Evolutionary conservation across 495 filamentous ascomycete species (phyloP).

Genomic region (Xylaria telfairii): DNA sequence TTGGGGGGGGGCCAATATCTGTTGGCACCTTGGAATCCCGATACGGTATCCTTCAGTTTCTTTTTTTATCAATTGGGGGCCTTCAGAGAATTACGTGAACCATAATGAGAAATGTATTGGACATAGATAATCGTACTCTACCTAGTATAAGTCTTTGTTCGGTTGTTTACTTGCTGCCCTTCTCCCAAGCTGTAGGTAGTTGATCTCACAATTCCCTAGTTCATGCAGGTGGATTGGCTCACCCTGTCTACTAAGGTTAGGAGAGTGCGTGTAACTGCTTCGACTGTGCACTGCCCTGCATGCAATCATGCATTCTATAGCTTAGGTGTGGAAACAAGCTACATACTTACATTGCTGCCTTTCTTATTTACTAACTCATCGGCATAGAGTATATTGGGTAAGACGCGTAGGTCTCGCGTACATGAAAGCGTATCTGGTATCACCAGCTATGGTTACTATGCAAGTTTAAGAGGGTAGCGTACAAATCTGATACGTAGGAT

Average conservation of each 20-base stretch:
- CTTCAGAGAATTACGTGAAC: neutral
- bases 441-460: neutral
- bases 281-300: constrained; percentile 5
- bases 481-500: neutral
- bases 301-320: constrained; percentile 16
- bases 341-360: neutral
- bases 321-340: neutral
- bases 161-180: neutral
- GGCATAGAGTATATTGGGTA: neutral
- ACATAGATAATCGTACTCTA: neutral
- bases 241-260: neutral
- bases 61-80: neutral
- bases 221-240: constrained; percentile 24
- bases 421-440: neutral
- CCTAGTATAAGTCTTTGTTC: neutral
- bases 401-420: neutral
- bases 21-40: neutral
- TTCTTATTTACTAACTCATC: neutral
- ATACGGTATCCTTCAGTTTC: neutral
- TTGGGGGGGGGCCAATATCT: neutral
- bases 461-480: neutral
- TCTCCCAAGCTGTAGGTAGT: neutral
- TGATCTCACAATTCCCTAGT: constrained; percentile 16
- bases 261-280: constrained; percentile 7
- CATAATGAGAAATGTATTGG: neutral